Evolutionary conservation across 352 stramenopile species (phyloP), one percentile per base, ranked within the genome.

Genomic region (Globisporangium nunn): DNA sequence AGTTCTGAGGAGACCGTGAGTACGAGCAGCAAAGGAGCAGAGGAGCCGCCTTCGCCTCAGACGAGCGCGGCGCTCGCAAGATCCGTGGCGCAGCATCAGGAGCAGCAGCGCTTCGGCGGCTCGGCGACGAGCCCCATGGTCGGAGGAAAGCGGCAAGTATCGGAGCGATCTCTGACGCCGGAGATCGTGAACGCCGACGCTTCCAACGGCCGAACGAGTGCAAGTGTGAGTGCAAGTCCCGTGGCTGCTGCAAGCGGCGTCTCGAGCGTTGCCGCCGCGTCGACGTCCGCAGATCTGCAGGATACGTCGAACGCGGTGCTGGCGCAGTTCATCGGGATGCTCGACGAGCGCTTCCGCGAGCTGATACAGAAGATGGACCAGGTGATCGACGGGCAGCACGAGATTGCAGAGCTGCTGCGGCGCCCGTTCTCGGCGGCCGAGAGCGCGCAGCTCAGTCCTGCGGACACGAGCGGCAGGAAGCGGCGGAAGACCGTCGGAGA

Each of bases 311-410:
- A 56, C 50, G 63, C 62, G 41, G 52, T 81, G 48, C 48, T 84
- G 37, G 64, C 83, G 53, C 69, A 82, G 56, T 82, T 85, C 52
- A 68, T 88, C 37, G 62, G 71, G 50, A 57, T 88, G 39, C 82
- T 89, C 68, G 75, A 92, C 48, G 75, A 74, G 46, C 75, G 79
- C 11, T 87, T 87, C 55, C 78, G 87, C 53, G 81, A 92, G 52
- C 66, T 92, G n/a, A 66, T 81, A 33, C 58, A 71, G 54, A 90
- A 87, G 60, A 84, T 92, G 75, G 66, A 74, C 48, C 73, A 89
- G 43, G 82, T 91, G 69, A 78, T 89, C 44, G 78, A 88, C 40
- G 75, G 79, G 35, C 81, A 91, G 63, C 80, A 79, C 43, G 67
- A 85, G 43, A 61, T 91, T 39, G 78, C 88, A 31, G 74, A 86